Evolutionary conservation across 1,284 basidiomycete species (phyloP), one percentile per base, ranked within the genome.

Genomic region (Boletus smithii): DNA sequence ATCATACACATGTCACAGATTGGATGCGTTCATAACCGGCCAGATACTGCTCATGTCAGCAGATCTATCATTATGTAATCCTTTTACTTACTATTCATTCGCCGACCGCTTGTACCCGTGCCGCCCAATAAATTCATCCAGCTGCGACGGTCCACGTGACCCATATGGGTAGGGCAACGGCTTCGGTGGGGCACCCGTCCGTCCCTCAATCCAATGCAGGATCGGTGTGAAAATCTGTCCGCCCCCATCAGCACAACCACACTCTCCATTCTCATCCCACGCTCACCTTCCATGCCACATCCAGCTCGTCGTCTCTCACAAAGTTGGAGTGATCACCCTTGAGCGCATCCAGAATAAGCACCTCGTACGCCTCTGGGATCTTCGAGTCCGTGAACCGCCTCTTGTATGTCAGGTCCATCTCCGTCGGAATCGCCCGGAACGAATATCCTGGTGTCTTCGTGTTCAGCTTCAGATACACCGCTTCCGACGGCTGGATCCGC

Each of bases 331-430:
- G 88, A 61, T 91, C 88, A 16, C 90, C 90, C 60, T 85, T 89
- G 66, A 95, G 76, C 7, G 90, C 89, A 62, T 95, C 92, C 52
- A 94, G 76, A 61, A 95, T 92, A 47, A 95, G 81, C 16, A 86
- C 85, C 72, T 97, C 93, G 68, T 97, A 97, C 27, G 94, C 93
- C 73, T 95, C 92, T 20, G 94, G 94, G 52, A 97, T 94, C 68
- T 87, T 85, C 48, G 82, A 72, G 51, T 94, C 92, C 32, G 80
- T 74, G 75, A 97, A 97, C 42, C 95, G 84, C 52, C 88, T 79
- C 81, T 95, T 95, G 80, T 97, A 97, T 18, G 94, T 95, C 60
- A 97, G 71, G 72, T 97, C 94, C 86, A 97, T 94, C 72, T 97
- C 95, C 39, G 88, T 91, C 31, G 93, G 92, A 49, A 97, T 81